Evolutionary conservation across 345 rosid species (phyloP), one percentile per base, ranked within the genome.

Genomic region (Lumnitzera racemosa): DNA sequence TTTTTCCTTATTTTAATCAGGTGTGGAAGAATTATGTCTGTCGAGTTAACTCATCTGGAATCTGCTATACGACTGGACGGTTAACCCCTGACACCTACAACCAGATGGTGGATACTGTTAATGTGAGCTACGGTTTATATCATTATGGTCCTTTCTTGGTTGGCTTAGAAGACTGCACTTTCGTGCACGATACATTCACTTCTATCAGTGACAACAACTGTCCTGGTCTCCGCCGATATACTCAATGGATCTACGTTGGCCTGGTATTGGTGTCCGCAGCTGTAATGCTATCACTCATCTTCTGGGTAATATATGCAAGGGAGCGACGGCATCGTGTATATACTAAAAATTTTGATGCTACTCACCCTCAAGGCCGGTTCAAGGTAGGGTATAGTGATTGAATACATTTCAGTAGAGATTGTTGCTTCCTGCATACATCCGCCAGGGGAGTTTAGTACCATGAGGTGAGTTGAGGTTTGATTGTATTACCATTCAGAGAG

Each of bases 281-380:
- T 4, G 97, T 90, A 41, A 90, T 94, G 99, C 74, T 86, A 29
- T 94, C 97, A 15, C 58, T 94, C 64, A 81, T 94, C 70, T 90
- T 94, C 78, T 94, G 97, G 97, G 86, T 94, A 36, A 71, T 94
- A 17, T 90, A 94, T 17, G 85, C 97, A 4, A 65, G 96, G 47
- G 96, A 94, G 77, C 74, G 96, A 41, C 70, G 89, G 66, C 97
- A 94, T 63, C 88, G 97, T 2, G 87, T 80, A 11, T 84, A 88
- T 72, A 79, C 95, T 1, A 90, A 82, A 73, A 76, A 76, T 63
- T 72, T 72, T 25, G 47, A 69, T 15, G 74, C 61, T 57, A 71
- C 67, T 14, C 68, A 54, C 36, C 16, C 14, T 5, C 46, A 56
- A 31, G 29, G 6, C n/a, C 41, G 20, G 14, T 70, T 69, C 66